Percentiles rank a stretch among this genome's conserved stretches.
phyloP scores from a whole-genome alignment of 2,329 filamentous ascomycete species.

The Pseudogymnoascus sp. region DNA sequence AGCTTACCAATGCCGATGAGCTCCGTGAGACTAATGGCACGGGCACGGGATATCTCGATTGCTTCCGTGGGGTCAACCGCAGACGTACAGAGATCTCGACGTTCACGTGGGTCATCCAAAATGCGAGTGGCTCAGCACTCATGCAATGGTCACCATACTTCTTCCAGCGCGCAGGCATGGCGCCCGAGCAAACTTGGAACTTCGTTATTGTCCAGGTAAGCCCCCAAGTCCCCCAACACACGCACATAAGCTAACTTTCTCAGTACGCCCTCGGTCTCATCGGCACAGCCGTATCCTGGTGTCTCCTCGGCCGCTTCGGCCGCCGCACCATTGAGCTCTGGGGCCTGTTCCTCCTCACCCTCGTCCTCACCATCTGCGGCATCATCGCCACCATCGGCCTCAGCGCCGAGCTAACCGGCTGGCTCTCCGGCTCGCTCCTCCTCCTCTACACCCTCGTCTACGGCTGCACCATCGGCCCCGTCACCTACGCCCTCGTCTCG shows the following conservation, averaged over 20 bases:
- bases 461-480: slow-evolving; percentile 39
- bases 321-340: slow-evolving; percentile 42
- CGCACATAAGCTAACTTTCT: not conserved
- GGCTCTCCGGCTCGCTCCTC: slow-evolving; percentile 33
- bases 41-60: slow-evolving; percentile 39
- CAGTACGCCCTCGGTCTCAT: slow-evolving; percentile 35
- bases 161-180: slow-evolving; percentile 46
- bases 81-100: slow-evolving; percentile 42
- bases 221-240: not conserved
- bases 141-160: slow-evolving; percentile 54
- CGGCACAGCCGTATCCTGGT: slow-evolving; percentile 42
- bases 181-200: slow-evolving; percentile 39
- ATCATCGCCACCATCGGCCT: slow-evolving; percentile 42
- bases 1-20: slow-evolving; percentile 46
- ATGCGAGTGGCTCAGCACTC: slow-evolving; percentile 51
- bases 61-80: slow-evolving; percentile 38
- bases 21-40: slow-evolving; percentile 37
- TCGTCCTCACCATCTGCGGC: slow-evolving; percentile 71
- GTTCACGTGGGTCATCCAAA: slow-evolving; percentile 54
- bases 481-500: slow-evolving; percentile 26
- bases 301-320: slow-evolving; percentile 37
- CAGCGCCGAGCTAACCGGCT: slow-evolving; percentile 32
- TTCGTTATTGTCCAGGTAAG: slow-evolving; percentile 39
- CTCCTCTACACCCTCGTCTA: slow-evolving; percentile 33
- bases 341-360: slow-evolving; percentile 59